Evolutionary conservation across 495 filamentous ascomycete species (phyloP).

Genomic region (Parachaetomium inaequale): DNA sequence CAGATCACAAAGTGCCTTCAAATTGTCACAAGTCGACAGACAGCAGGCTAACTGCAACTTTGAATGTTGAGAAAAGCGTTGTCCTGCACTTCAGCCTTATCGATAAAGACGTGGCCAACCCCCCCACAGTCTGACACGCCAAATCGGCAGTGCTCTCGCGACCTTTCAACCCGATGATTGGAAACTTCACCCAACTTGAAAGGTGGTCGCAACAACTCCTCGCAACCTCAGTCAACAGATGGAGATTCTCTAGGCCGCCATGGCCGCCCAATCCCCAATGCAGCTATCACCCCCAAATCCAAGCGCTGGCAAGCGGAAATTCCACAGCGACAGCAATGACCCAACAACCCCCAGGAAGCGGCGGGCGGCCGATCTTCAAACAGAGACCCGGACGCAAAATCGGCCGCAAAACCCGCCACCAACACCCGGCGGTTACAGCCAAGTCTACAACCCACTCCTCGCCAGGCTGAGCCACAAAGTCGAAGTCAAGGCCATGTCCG

Average conservation of each 20-base stretch:
- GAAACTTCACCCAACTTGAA: background rate
- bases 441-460: conserved; percentile 30
- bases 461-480: conserved; percentile 29
- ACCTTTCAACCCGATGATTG: background rate
- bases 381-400: background rate
- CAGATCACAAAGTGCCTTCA: too few relatives aligned
- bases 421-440: conserved; percentile 20
- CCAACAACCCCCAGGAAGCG: conserved; percentile 19
- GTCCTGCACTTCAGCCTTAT: conserved; percentile 8
- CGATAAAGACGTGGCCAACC: background rate
- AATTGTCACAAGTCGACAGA: too few relatives aligned
- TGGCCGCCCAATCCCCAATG: conserved; percentile 4
- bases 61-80: too few relatives aligned
- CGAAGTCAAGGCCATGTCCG: conserved; percentile 42
- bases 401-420: background rate
- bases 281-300: background rate
- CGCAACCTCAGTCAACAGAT: background rate
- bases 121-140: background rate
- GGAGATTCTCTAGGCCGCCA: background rate
- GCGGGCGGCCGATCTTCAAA: conserved; percentile 9
- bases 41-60: too few relatives aligned
- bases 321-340: conserved; percentile 14
- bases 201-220: background rate
- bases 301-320: conserved; percentile 22
- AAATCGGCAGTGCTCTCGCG: background rate